Conservation (phyloP, 768 basidiomycete genomes). For the Psilocybe cubensis region DNA sequence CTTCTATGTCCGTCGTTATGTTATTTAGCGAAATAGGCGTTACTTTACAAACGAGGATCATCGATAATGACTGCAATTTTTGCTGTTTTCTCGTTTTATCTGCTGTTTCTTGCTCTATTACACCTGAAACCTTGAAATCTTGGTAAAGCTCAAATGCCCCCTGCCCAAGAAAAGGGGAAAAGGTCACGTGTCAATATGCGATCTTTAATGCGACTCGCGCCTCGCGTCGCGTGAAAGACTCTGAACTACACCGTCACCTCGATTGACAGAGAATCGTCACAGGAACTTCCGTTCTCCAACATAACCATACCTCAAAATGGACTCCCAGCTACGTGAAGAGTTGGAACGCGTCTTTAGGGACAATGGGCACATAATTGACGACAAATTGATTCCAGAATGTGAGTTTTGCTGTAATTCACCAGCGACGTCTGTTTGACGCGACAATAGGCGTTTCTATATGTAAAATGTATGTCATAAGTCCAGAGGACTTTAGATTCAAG, state of each 20-base stretch:
- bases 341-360: slow-evolving; percentile 29
- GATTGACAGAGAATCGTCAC: neutral
- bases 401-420: slow-evolving; percentile 11
- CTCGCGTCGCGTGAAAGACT: slow-evolving; percentile 7
- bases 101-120: too few species aligned
- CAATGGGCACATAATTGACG: slow-evolving; percentile 35
- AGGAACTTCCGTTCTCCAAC: too few species aligned
- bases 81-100: neutral
- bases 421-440: neutral
- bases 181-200: neutral
- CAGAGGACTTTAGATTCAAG: slow-evolving; percentile 64
- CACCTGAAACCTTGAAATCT: neutral
- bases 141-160: neutral
- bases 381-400: slow-evolving; percentile 58
- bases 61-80: neutral
- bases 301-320: slow-evolving; percentile 14
- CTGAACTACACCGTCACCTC: neutral
- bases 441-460: slow-evolving; percentile 66
- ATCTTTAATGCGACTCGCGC: neutral
- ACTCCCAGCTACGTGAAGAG: slow-evolving; percentile 23
- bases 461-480: slow-evolving; percentile 56
- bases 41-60: neutral
- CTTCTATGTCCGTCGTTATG: slow-evolving; percentile 15
- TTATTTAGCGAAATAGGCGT: slow-evolving; percentile 15
- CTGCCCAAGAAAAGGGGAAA: neutral